Evolutionary conservation across 495 filamentous ascomycete species (phyloP), one percentile per base, ranked within the genome.

Genomic region (Aspergillus biplanus): DNA sequence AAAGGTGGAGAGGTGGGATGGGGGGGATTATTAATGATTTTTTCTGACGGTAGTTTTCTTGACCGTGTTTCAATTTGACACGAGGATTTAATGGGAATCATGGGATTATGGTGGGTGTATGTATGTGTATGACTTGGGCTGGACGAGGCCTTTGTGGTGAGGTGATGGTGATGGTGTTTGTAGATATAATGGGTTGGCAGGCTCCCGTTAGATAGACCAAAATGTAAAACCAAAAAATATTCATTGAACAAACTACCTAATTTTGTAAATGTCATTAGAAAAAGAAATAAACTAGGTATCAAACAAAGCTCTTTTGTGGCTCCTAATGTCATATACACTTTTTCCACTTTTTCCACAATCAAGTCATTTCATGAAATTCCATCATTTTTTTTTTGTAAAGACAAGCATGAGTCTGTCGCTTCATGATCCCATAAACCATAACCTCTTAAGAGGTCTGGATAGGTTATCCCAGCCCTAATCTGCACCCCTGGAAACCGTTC

Each of bases 1-100:
- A 0, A 74, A 77, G 75, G 79, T 86, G 12, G 84, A 88, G 74
- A 73, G 75, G 71, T 83, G 75, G 74, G 77, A 78, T 27, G 75
- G 77, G 8, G 65, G 66, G 42, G 69, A 77, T 58, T 72, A 62
- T 42, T 62, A 67, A 15, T 65, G 27, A 55, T 18, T 59, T n/a
- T 4, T 48, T 37, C 47, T 27, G 1, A 27, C 1, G 21, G 21
- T 27, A 2, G 21, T 27, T 27, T 27, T 27, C 21, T 27, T 27
- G 21, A 2, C 21, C 21, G 1, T 27, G 21, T 27, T 27, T 27
- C 1, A 2, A 27, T 27, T 27, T 27, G 21, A 2, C 2, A 27
- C 21, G 21, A 27, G 21, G 21, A 27, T 27, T 27, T 27, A 27
- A 27, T 27, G 21, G 21, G 21, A 27, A 27, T 27, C 21, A 2